Evolutionary conservation across 768 basidiomycete genomes (phyloP).

Genomic region (Panaeolus cyanescens): DNA sequence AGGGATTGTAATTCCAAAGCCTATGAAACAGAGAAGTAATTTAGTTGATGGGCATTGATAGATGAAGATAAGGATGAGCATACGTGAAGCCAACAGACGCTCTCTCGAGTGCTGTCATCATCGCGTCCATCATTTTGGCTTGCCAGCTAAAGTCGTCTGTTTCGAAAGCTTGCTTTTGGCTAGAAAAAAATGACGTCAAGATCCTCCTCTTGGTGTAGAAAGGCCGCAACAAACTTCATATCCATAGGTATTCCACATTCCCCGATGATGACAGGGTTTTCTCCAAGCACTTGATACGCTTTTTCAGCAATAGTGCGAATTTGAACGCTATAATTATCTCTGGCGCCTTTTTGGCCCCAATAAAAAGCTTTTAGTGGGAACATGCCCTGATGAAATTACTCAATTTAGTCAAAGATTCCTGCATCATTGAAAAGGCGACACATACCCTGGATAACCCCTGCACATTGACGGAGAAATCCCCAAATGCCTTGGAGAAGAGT

Average conservation of each 20-base stretch:
- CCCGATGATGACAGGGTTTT: slow-evolving; percentile 83
- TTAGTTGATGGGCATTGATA: background rate
- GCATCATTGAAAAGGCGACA: background rate
- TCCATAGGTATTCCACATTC: slow-evolving; percentile 98
- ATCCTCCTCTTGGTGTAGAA: background rate
- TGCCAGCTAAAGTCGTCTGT: slow-evolving; percentile 83
- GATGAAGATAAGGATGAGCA: slow-evolving; percentile 29
- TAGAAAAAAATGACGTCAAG: slow-evolving; percentile 24
- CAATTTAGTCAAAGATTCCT: background rate
- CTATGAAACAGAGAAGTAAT: slow-evolving; percentile 37
- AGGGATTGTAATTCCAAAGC: slow-evolving; percentile 94
- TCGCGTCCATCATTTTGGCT: slow-evolving; percentile 90
- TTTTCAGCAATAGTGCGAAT: slow-evolving; percentile 76
- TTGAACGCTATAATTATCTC: slow-evolving; percentile 83
- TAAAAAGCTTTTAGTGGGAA: slow-evolving; percentile 81
- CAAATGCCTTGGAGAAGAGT: slow-evolving; percentile 82
- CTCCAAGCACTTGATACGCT: slow-evolving; percentile 71
- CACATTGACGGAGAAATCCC: slow-evolving; percentile 88
- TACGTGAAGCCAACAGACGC: slow-evolving; percentile 85
- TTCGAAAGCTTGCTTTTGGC: slow-evolving; percentile 69
- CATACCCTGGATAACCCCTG: slow-evolving; percentile 86
- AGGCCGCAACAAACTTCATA: slow-evolving; percentile 74
- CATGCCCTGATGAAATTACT: slow-evolving; percentile 64
- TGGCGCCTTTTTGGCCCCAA: slow-evolving; percentile 82
- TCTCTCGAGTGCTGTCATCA: slow-evolving; percentile 81